Base-by-base conservation (phyloP, 306 rosid species). In the Dalbergia oliveri region DNA sequence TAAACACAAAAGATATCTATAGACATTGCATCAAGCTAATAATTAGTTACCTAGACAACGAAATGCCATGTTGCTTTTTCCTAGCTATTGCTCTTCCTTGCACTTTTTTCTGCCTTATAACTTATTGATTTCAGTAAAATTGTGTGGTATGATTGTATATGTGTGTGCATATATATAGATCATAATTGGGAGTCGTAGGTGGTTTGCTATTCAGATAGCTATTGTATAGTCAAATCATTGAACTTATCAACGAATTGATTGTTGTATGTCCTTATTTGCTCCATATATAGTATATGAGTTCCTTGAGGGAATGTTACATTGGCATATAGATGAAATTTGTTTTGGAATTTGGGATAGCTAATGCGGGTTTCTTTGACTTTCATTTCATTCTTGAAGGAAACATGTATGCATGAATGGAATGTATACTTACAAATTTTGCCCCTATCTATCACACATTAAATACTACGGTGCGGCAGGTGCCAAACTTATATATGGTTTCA, bases 11-110 rank as follows among this genome's bases (percentile, higher is more conserved):
- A 65, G 14, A 14, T 19, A 15, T 47, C 23, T 49, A 26, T 6
- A 37, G 41, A 37, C 10, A 58, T 57, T 21, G 16, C 4, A 60
- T 11, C 26, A 0, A 60, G 37, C 37, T 60, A 23, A 60, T 43
- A 43, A 60, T 11, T 61, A 66, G 15, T 21, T 73, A 80, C 84
- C 84, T 23, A 2, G n/a, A 26, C 79, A 80, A 3, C 14, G 50
- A 10, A 5, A 4, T 21, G 31, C 66, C 83, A 80, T 72, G 57
- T 75, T 63, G 23, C 19, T 49, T 37, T 39, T 16, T n/a, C 31
- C 41, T 3, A 9, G 15, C 56, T 41, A 41, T 66, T 11, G 43
- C 14, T 67, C 61, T 68, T 57, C 23, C 62, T 78, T 43, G 31
- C 76, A 33, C 54, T 72, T 72, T 11, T 10, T 71, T 26, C 15